Evolutionary conservation across 305 asterid genomes (phyloP).

Genomic region (Ilex paraguariensis): DNA sequence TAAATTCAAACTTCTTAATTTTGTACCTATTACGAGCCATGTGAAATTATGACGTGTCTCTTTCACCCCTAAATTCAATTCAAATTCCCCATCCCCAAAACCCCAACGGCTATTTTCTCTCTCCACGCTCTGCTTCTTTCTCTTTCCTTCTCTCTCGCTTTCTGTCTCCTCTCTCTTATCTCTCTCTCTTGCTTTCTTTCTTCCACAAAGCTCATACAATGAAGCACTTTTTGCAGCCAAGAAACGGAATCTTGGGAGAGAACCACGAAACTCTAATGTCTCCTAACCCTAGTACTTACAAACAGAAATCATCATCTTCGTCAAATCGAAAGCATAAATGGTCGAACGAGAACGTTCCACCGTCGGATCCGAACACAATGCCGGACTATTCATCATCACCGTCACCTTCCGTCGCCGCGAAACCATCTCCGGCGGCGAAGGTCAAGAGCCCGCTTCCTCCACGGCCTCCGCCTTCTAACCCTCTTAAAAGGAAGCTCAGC

Average conservation of each 20-base stretch:
- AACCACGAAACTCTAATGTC: constrained; percentile 33
- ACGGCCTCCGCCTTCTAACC: constrained; percentile 58
- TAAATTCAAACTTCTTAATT: no score
- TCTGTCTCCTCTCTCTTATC: background rate
- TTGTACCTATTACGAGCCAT: no score
- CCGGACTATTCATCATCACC: background rate
- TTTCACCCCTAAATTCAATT: no score
- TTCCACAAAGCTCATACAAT: constrained; percentile 3
- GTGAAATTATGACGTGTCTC: no score
- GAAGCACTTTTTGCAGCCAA: constrained; percentile 62
- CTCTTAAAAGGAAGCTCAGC: constrained; percentile 65
- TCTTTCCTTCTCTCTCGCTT: no score
- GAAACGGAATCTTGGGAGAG: constrained; percentile 53
- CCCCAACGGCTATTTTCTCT: constrained; percentile 24
- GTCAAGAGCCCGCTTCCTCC: constrained; percentile 86
- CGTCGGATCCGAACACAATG: constrained; percentile 44
- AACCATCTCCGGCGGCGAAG: constrained; percentile 40
- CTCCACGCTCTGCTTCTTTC: no score
- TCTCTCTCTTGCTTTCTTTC: no score
- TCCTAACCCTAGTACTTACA: constrained; percentile 53
- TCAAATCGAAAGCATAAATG: constrained; percentile 44
- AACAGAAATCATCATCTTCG: constrained; percentile 23
- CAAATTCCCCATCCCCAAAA: constrained; percentile 11
- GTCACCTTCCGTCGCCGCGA: no score
- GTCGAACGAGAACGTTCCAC: constrained; percentile 77